Percentiles rank a stretch among this genome's conserved stretches.
These are phyloP conservation scores for Sutorius eximius DNA, from an alignment of 1,284 basidiomycete species.

Conservation along the genomic window DNA sequence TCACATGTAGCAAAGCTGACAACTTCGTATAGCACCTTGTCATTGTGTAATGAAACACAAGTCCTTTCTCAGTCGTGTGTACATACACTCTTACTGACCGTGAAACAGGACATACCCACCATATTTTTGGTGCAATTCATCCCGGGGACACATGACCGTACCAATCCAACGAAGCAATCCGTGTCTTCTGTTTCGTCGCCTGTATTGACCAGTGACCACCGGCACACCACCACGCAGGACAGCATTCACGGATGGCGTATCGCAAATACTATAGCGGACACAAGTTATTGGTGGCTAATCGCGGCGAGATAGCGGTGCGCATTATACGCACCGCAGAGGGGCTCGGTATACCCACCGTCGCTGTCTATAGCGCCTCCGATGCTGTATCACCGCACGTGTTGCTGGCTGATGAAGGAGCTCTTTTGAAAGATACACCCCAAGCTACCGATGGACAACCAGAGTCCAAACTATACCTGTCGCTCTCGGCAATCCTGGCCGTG, in stretches of 20 bases:
- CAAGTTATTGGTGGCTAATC: conserved; percentile 49
- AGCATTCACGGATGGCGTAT: conserved; percentile 12
- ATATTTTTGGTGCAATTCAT: neutral
- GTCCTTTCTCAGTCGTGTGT: neutral
- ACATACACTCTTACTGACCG: neutral
- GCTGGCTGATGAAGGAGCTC: conserved; percentile 49
- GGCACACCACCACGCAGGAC: neutral
- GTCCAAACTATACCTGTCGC: conserved; percentile 45
- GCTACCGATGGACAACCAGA: conserved; percentile 30
- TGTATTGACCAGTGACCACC: neutral
- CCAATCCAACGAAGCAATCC: neutral
- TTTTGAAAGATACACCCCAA: conserved; percentile 31
- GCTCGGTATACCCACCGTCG: conserved; percentile 48
- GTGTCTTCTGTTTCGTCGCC: neutral
- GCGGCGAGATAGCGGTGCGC: conserved; percentile 56
- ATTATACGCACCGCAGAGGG: conserved; percentile 54
- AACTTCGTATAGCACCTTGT: too few relatives aligned
- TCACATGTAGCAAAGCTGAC: too few relatives aligned
- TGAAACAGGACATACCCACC: neutral
- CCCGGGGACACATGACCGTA: neutral
- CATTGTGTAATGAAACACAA: too few relatives aligned
- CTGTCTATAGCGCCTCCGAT: conserved; percentile 57
- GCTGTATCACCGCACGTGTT: conserved; percentile 54
- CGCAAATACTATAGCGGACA: conserved; percentile 27
- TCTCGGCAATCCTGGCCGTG: conserved; percentile 43